phyloP scores from a whole-genome alignment of 148 eudicot species.

The Rhododendron molle region DNA sequence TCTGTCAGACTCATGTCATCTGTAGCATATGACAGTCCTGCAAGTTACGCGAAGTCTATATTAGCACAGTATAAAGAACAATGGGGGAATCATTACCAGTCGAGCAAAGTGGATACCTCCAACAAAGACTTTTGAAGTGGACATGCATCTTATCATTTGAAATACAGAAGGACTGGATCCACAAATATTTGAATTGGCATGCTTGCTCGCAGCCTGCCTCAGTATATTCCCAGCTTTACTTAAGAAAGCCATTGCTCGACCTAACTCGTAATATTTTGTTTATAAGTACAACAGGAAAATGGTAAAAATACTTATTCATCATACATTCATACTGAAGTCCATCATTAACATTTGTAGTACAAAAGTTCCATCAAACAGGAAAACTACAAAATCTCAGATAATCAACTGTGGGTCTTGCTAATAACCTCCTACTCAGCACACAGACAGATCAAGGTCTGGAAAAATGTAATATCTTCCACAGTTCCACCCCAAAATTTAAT shows the following conservation, averaged over 20 bases:
- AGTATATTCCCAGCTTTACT: slow-evolving; percentile 60
- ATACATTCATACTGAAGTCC: neutral
- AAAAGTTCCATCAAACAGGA: neutral
- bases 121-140: slow-evolving; percentile 66
- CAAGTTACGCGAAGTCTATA: slow-evolving; percentile 5
- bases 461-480: neutral
- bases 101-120: slow-evolving; percentile 49
- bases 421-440: neutral
- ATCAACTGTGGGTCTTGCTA: neutral
- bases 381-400: neutral
- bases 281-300: neutral
- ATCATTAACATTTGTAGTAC: neutral
- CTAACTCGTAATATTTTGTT: slow-evolving; percentile 3
- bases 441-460: neutral
- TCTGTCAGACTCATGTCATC: slow-evolving; percentile 55
- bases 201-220: slow-evolving; percentile 53
- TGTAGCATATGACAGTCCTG: slow-evolving; percentile 69
- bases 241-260: slow-evolving; percentile 70
- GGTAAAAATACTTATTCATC: neutral
- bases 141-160: slow-evolving; percentile 73
- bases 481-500: neutral
- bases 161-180: slow-evolving; percentile 54
- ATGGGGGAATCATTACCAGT: neutral
- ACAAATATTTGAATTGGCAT: slow-evolving; percentile 32
- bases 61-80: neutral